Evolutionary conservation across 768 basidiomycete species (phyloP), one percentile per base, ranked within the genome.

Genomic region (Leccinum subgranulosum): DNA sequence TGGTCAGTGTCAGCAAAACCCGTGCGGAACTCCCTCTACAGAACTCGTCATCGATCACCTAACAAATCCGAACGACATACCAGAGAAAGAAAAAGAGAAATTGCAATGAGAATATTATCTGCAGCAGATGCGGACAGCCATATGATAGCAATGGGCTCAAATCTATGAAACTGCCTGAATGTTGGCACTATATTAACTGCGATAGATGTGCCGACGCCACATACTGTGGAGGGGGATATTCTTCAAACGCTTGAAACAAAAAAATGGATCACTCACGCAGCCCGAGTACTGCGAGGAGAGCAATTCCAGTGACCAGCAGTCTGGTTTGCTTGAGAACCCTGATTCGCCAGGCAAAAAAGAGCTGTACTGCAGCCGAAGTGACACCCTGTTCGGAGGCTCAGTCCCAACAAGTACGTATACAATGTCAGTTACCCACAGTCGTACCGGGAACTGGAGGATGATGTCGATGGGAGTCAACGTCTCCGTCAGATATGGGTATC

Each of bases 21-120:
- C 1, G 75, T 79, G 39, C 69, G 70, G 21, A 68, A 67, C 15
- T 64, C 63, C 43, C 66, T 66, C 81, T 82, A 54, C 23, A 29
- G 21, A 47, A 10, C 1, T 61, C 17, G 57, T 49, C 21, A 51
- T 49, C 15, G n/a, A n/a, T 23, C 6, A 36, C 28, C 7, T 9
- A 29, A 29, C 15, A n/a, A 25, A 31, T 51, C 17, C 2, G 23
- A 17, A 49, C 21, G 31, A 65, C 76, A 21, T 58, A 81, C 82
- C 67, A 84, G 64, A 36, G 72, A 76, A 49, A 70, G 62, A 7
- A 77, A 76, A 6, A 84, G 71, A 1, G 74, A 59, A 0, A 65
- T 54, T 1, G 83, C 78, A 50, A 84, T 84, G 10, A 81, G 59
- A 8, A 78, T 60, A 63, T 84, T 84, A 11, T 77, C 75, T 11